Base-by-base conservation (phyloP, 108 stramenopile species). In the Fistulifera solaris region DNA sequence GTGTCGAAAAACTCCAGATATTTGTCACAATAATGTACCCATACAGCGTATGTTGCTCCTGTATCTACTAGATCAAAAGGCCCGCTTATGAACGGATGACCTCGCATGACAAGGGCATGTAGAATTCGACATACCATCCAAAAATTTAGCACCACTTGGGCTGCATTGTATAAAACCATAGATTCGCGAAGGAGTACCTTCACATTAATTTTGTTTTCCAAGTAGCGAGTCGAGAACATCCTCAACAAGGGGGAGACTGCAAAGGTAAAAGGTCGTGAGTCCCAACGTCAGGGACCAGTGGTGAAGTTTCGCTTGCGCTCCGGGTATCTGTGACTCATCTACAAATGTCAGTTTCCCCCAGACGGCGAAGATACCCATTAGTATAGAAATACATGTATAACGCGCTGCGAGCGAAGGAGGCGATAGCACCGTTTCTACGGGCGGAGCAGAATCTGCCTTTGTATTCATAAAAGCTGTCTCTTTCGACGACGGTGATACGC, bases 21-120 rank as follows among this genome's bases (percentile, higher is more conserved):
- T 80, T 99, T 99, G 63, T 94, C 84, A 49, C 94, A 68, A 69
- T 99, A 99, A 71, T 98, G 98, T 13, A 99, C 76, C 90, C 93
- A 99, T 22, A 99, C 73, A 28, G 96, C 82, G 67, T 78, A 87
- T 21, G 76, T 75, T 19, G 75, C 71, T 13, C 89, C 89, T 15
- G 67, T 47, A 1, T 63, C 42, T 1, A 70, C 51, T 28, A 70
- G 76, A 42, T 71, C 22, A 38, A 78, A 59, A 8, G 71, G 56
- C 52, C 88, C 72, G 49, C 93, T 89, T 55, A 96, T 62, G 52
- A 87, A 77, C 24, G 91, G 90, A 83, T 96, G 80, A 48, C 67
- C 72, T 51, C 39, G 25, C 58, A 70, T 72, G 45, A 93, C 44
- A 40, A 93, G 54, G 18, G 87, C 71, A 47, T 81, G 65, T 8